Evolutionary conservation across 1,284 basidiomycete species (phyloP), one percentile per base, ranked within the genome.

Genomic region (Ceraceosorus bombacis): DNA sequence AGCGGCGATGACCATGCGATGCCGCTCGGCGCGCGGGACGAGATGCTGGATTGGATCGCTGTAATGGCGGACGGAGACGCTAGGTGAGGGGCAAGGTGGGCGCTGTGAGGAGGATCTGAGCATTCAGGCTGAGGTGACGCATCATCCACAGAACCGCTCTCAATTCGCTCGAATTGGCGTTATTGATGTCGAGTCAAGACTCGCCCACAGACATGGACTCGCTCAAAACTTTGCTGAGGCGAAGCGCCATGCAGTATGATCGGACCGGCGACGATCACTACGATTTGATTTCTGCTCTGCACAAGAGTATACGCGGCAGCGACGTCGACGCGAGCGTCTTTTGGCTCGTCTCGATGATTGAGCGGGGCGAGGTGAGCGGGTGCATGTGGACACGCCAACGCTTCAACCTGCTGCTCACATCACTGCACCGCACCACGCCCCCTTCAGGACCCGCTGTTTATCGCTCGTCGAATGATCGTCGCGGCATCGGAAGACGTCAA

Each of bases 401-500:
- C n/a, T n/a, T n/a, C n/a, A n/a, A n/a, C n/a, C n/a, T n/a, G n/a
- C n/a, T n/a, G n/a, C n/a, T n/a, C n/a, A n/a, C n/a, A n/a, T n/a
- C n/a, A n/a, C n/a, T n/a, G n/a, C n/a, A n/a, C n/a, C n/a, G n/a
- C n/a, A n/a, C n/a, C n/a, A n/a, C n/a, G n/a, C n/a, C n/a, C n/a
- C n/a, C n/a, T n/a, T n/a, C 6, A 39, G 6, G 91, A 94, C 78
- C 88, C 91, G 2, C 74, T 91, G 43, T 94, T 87, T 72, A 85
- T 93, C 63, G 88, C 86, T 1, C 82, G 90, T 37, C 81, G 90
- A 40, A 83, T 92, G 78, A 83, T 90, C 12, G 86, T 92, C 1
- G 86, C 89, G 59, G 88, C 89, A 1, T 88, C 87, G 57, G 89
- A 92, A 76, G 90, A 92, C 71, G 83, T 91, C 46, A 88, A 89